Evolutionary conservation across 164 flowering plant species (phyloP), one percentile per base, ranked within the genome.

Genomic region (Tetrastigma voinierianum): DNA sequence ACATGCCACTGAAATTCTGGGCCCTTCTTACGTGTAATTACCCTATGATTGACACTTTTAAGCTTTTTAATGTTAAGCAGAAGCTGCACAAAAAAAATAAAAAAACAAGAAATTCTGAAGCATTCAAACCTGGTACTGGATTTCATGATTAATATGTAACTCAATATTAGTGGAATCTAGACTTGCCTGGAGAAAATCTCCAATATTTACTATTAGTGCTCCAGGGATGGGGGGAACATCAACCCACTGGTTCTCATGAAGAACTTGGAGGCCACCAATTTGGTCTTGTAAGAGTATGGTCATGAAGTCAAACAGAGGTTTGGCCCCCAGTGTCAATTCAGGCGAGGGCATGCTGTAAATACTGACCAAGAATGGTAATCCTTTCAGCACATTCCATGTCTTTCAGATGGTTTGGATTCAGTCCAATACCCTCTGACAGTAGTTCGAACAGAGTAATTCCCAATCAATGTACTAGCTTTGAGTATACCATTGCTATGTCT

Each of bases 231-330:
- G 73, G 12, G 57, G 67, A 11, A 78, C 77, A 70, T 76, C 70
- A 2, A 76, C 32, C 79, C 79, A 75, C 16, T 51, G 70, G 21
- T 76, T 51, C 7, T 73, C 56, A 48, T 67, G 54, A 4, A 75
- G 45, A 46, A 76, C 52, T 67, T 78, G 82, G 19, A 78, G 77
- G 4, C 82, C 79, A 21, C 79, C 79, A 13, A 67, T 54, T 3
- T 70, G 67, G 59, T 78, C 82, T 45, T 78, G 82, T 1, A 78
- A 67, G 1, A 78, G 75, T 12, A 76, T 24, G 15, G 79, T 78
- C 21, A 78, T 59, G 23, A 76, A 78, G 52, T 15, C 46, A 57
- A n/a, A n/a, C n/a, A n/a, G n/a, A n/a, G n/a, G n/a, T n/a, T 17
- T 55, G 3, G 68, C 53, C 5, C 80, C 83, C 65, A 74, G 13